Evolutionary conservation across 164 flowering plant genomes (phyloP).

Genomic region (Magnolia changhungtana): DNA sequence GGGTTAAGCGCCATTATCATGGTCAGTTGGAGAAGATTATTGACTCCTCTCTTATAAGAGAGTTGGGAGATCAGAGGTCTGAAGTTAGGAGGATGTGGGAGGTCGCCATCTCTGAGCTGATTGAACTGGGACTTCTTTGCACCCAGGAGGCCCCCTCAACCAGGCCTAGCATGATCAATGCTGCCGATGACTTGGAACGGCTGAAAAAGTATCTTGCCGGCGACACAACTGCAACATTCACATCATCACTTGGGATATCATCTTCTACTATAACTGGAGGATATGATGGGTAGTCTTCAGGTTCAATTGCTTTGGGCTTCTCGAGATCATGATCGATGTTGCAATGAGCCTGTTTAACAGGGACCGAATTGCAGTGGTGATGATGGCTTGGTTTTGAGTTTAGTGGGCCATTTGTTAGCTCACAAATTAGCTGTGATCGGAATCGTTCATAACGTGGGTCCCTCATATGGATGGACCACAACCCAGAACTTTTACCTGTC

Average conservation of each 20-base stretch:
- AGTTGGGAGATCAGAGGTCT: constrained; percentile 12
- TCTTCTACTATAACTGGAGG: constrained; percentile 14
- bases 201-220: constrained; percentile 30
- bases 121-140: constrained; percentile 33
- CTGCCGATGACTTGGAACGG: constrained; percentile 32
- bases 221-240: constrained; percentile 19
- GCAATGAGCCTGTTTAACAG: background rate
- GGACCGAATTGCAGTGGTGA: too few relatives aligned
- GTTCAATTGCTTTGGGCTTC: background rate
- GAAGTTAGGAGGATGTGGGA: constrained; percentile 26
- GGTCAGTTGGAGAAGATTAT: constrained; percentile 27
- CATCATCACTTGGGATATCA: constrained; percentile 25
- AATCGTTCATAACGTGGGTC: too few relatives aligned
- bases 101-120: constrained; percentile 17
- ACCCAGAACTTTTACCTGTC: too few relatives aligned
- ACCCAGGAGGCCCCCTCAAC: constrained; percentile 31
- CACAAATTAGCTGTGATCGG: too few relatives aligned
- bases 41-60: constrained; percentile 28
- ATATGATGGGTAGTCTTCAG: background rate
- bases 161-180: constrained; percentile 31
- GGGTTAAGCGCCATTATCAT: constrained; percentile 31
- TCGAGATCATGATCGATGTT: background rate
- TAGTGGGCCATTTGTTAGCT: too few relatives aligned
- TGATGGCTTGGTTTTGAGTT: too few relatives aligned
- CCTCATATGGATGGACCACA: too few relatives aligned